These are phyloP conservation scores for Giardia muris DNA, from an alignment of 208 protist species.

Conservation along the genomic window DNA sequence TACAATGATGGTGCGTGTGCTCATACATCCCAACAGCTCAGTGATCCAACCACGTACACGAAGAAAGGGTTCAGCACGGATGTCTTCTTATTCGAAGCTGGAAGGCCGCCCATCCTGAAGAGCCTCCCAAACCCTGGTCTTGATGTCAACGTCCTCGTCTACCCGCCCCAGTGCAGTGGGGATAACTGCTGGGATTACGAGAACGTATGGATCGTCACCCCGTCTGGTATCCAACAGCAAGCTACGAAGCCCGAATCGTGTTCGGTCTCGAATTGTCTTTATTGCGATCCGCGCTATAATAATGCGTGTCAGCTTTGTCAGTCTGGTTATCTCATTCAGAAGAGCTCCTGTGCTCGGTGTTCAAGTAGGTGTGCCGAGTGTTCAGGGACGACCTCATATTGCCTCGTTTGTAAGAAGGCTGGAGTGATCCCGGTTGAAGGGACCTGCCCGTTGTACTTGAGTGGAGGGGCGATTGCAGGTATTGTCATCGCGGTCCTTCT, in stretches of 20 bases:
- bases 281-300: neutral
- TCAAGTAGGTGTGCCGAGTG: neutral
- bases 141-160: neutral
- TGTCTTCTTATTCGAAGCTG: neutral
- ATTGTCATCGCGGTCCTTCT: neutral
- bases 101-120: neutral
- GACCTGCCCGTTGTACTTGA: neutral
- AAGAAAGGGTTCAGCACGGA: neutral
- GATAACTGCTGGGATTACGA: conserved; percentile 5
- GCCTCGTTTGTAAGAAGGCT: neutral
- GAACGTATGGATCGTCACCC: neutral
- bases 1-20: neutral
- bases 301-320: neutral
- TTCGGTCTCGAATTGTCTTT: neutral
- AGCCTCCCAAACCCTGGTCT: neutral
- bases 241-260: neutral
- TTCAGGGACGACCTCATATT: neutral
- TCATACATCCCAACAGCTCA: neutral
- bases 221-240: neutral
- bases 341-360: neutral
- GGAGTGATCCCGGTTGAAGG: neutral
- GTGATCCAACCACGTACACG: neutral
- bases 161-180: neutral
- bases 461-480: neutral
- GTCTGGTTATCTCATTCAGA: neutral